Base-by-base conservation (phyloP, 257 asterid genomes). In the Echium plantagineum region DNA sequence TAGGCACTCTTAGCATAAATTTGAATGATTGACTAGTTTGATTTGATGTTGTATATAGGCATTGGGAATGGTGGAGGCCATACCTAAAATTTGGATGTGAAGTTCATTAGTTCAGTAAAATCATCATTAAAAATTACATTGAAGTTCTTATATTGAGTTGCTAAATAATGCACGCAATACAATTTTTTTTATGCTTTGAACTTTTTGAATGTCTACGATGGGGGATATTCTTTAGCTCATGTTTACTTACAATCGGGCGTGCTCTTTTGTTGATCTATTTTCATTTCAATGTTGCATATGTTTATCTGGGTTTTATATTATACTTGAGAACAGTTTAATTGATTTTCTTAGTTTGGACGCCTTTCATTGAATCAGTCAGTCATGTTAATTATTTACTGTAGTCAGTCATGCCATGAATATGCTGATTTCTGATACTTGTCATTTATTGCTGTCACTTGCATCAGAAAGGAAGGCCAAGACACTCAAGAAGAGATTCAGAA, bases 381-480 rank as follows among this genome's bases (percentile, higher is more conserved):
- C 49, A 13, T 42, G 49, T 42, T 42, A 13, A 42, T 42, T 42
- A 4, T 42, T 17, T 42, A 10, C 0, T 42, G 49, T 42, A 42
- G 17, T 42, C 4, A 10, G 49, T 12, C 49, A 12, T 12, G 49
- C 16, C 49, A 42, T 42, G 17, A 1, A 1, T 13, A 42, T 12
- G 49, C 49, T 22, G 53, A 31, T n/a, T 62, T 20, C 8, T 24
- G 30, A 48, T 15, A 26, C 31, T 12, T 55, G n/a, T 10, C 55
- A 55, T 22, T 42, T 15, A 58, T 15, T 52, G 53, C 53, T 5
- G 8, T 30, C 9, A 59, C 56, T 32, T 61, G 22, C 59, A 54
- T 22, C 82, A 85, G 94, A 63, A 85, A 69, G 77, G 94, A 88
- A 20, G 96, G 96, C 58, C 96, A 88, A 61, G 96, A 88, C 66